Percentiles rank a stretch among this genome's conserved stretches.
phyloP scores from a whole-genome alignment of 257 asterid genomes.

The Solanum bulbocastanum region DNA sequence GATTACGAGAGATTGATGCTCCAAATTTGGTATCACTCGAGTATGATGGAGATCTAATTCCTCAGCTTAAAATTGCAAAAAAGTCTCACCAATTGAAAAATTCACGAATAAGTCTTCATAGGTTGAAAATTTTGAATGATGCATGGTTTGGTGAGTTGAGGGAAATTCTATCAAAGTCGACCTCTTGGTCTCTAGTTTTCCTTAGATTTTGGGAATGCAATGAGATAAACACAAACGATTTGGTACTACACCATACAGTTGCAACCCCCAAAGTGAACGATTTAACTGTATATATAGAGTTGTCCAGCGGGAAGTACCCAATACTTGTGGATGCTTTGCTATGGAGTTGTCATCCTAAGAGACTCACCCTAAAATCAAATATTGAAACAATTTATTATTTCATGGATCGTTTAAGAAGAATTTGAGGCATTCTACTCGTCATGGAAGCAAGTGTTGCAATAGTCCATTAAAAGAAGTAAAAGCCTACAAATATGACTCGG shows the following conservation, averaged over 20 bases:
- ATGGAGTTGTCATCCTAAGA: background rate
- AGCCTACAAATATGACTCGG: background rate
- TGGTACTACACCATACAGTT: background rate
- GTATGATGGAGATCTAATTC: background rate
- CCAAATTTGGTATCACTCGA: background rate
- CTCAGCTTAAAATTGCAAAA: background rate
- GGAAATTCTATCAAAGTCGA: background rate
- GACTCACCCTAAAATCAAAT: background rate
- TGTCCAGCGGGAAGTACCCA: background rate
- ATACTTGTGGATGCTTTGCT: background rate
- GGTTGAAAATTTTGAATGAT: background rate
- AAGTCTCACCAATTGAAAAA: background rate
- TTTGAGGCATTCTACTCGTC: background rate
- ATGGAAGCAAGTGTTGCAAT: background rate
- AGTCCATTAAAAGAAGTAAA: background rate
- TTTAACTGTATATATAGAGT: background rate
- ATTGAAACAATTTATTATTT: background rate
- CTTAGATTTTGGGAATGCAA: background rate
- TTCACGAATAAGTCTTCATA: background rate
- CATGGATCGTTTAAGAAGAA: background rate
- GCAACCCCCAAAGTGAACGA: background rate
- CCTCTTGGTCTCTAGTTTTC: background rate
- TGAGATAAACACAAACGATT: background rate
- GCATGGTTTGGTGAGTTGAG: background rate
- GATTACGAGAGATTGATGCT: background rate